phyloP scores from a whole-genome alignment of 2,329 filamentous ascomycete species.

The Pestalotiopsis sp. region DNA sequence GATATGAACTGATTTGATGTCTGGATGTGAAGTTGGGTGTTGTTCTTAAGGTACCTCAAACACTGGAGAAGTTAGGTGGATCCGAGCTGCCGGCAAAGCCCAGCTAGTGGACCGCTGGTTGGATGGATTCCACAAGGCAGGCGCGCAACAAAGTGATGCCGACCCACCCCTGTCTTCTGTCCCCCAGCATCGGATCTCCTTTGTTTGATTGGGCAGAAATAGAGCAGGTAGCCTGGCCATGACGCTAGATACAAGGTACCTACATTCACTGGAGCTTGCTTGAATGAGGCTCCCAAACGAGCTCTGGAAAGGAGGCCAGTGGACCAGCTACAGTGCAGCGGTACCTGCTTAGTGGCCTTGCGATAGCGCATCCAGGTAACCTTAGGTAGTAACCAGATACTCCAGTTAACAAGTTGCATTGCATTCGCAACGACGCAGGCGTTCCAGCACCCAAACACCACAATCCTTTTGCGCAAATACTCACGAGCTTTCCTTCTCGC shows the following conservation, averaged over 20 bases:
- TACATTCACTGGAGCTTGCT: not conserved
- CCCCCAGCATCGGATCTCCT: too few relatives aligned
- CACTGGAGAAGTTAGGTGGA: not conserved
- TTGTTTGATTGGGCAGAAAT: not conserved
- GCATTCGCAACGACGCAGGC: not conserved
- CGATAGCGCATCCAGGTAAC: not conserved
- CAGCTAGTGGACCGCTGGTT: not conserved
- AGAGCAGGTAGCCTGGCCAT: not conserved
- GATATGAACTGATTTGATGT: not conserved
- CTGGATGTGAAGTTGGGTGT: not conserved
- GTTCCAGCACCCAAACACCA: not conserved
- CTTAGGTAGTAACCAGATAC: not conserved
- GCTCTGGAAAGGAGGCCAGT: not conserved
- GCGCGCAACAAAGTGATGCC: not conserved
- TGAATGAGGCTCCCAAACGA: not conserved
- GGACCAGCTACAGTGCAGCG: not conserved
- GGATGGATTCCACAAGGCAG: not conserved
- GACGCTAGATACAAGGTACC: not conserved
- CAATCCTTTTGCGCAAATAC: not conserved
- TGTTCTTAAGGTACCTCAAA: not conserved
- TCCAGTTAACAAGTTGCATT: not conserved
- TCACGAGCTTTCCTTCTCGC: not conserved
- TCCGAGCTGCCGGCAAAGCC: not conserved
- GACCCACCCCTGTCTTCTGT: not conserved
- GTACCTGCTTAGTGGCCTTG: constrained; percentile 5